Base-by-base conservation (phyloP, 768 basidiomycete genomes). In the Tricholomella constricta region DNA sequence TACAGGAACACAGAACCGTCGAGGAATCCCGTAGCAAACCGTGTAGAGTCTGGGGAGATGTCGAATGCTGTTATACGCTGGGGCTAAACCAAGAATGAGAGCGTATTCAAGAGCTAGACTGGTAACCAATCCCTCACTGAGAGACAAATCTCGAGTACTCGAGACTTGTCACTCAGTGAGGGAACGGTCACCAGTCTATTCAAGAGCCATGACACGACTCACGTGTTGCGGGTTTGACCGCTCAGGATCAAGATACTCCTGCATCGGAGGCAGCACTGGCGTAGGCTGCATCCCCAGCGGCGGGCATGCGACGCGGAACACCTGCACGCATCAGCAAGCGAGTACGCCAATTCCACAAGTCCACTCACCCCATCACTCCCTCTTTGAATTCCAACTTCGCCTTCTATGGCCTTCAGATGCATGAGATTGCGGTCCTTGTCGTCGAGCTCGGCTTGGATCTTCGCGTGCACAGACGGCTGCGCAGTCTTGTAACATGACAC, bases 401-500 rank as follows among this genome's bases (percentile, higher is more conserved):
- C 81, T n/a, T 79, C 81, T n/a, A 73, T 60, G 0, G 76, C 59
- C 3, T 67, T 71, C 5, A 85, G 68, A 12, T 69, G 65, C 4
- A 87, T 74, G 1, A 75, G 67, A 61, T 80, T 71, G 7, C 81
- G 70, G 54, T 85, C 76, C 11, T 68, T 68, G n/a, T 82, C 79
- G 57, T 84, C 79, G 25, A 85, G 70, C 37, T 72, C 65, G 4
- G 81, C 78, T 22, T 70, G 67, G 20, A 88, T 74, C 68, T 84
- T 86, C 0, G 84, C 82, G 62, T 92, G 89, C 1, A 88, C 78
- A 7, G 83, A 83, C 17, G 73, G 67, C 52, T 76, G 71, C 3
- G 73, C 75, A 0, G 66, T 40, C 52, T 79, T 76, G 71, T 91
- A 91, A 63, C 84, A 86, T 3, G 89, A 91, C 2, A 91, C 67